These are phyloP conservation scores for Adansonia rubrostipa DNA, from an alignment of 441 rosid species.

Conservation along the genomic window DNA sequence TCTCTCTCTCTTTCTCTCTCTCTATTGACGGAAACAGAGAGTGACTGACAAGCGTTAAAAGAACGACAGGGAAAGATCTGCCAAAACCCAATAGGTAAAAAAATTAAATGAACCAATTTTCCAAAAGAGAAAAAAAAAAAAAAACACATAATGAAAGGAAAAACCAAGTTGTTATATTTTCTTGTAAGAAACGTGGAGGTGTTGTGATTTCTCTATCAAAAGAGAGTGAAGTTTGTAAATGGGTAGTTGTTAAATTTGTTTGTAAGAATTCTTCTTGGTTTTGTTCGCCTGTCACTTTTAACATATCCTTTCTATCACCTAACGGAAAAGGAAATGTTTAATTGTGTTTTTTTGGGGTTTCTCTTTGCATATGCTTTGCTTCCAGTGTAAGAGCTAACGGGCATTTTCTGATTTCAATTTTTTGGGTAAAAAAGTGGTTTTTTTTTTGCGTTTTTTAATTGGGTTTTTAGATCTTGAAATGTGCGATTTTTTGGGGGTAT, in stretches of 20 bases:
- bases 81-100: slow-evolving; percentile 35
- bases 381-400: slow-evolving; percentile 55
- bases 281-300: slow-evolving; percentile 50
- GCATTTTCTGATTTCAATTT: slow-evolving; percentile 30
- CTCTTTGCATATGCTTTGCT: slow-evolving; percentile 42
- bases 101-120: neutral
- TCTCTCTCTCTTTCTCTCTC: too few relatives aligned
- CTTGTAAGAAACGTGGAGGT: slow-evolving; percentile 22
- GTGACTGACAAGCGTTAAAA: slow-evolving; percentile 6
- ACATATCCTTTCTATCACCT: slow-evolving; percentile 44
- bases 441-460: neutral
- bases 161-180: slow-evolving; percentile 6
- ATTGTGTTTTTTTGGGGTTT: neutral
- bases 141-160: neutral
- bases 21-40: neutral
- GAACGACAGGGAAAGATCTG: slow-evolving; percentile 25
- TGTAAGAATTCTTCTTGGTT: slow-evolving; percentile 12
- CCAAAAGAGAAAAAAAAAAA: neutral
- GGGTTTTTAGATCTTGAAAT: slow-evolving; percentile 32
- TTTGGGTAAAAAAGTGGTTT: neutral
- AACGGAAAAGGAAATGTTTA: slow-evolving; percentile 30
- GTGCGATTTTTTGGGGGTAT: slow-evolving; percentile 33
- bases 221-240: slow-evolving; percentile 19
- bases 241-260: slow-evolving; percentile 21
- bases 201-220: slow-evolving; percentile 36